Base-by-base conservation (phyloP, 306 rosid genomes). In the Mucuna pruriens region DNA sequence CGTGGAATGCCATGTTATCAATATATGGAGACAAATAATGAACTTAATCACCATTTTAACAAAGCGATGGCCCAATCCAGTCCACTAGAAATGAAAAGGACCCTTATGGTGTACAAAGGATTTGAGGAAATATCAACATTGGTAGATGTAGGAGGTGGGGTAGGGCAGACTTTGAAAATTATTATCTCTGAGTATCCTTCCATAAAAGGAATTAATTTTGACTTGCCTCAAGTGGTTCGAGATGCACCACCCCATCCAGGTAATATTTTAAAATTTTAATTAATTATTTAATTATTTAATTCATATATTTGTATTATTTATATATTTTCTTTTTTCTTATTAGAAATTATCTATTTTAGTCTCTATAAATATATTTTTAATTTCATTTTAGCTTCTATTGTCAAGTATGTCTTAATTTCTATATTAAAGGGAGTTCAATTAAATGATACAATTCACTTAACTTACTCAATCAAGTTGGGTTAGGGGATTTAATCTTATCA, bases 71-170 rank as follows among this genome's bases (percentile, higher is more conserved):
- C 55, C 0, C 78, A 60, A 0, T 13, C 51, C 5, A 64, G 73
- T 0, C 84, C 77, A 58, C 22, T 80, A 60, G 78, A 62, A 60
- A 31, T 71, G 26, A 71, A 71, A 80, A 60, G 63, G 40, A 3
- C 31, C 5, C 52, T 71, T 33, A 9, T 3, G 16, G 0, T 45
- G 3, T 80, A 60, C 11, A 46, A 62, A 71, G 79, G 65, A 61
- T 80, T 71, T 58, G 77, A 70, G 51, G 63, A 64, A 44, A 7
- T 58, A 0, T 58, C 64, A 33, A 80, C 71, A 20, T 1, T 80
- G 51, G 83, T 80, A 58, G 71, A 80, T 60, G 78, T 80, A 0
- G 83, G 83, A 44, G 78, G 78, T 45, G 62, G 71, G 29, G 55
- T 29, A 19, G 77, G 78, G 1, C 23, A 71, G 3, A 1, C 46